These are phyloP conservation scores for Heliocybe sulcata DNA, from an alignment of 1,284 basidiomycete genomes.

Conservation along the genomic window DNA sequence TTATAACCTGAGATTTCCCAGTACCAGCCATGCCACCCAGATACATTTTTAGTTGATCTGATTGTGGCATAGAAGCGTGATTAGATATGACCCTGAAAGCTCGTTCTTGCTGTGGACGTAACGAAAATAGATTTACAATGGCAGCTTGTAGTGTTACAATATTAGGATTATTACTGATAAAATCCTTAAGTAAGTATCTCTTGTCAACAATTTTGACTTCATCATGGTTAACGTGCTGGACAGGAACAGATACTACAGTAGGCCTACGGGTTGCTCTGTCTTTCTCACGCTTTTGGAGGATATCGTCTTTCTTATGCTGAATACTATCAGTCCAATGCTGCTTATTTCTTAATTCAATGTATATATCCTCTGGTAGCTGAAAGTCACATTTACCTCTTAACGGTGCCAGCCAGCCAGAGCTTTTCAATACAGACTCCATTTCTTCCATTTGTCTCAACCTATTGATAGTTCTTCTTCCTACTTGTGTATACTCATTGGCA, in stretches of 20 bases:
- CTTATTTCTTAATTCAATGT: not conserved
- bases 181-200: not conserved
- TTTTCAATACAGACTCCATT: not conserved
- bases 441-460: not conserved
- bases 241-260: not conserved
- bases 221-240: not conserved
- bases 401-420: not conserved
- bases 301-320: not conserved
- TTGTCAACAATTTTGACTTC: conserved; percentile 3
- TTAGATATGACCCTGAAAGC: conserved; percentile 26
- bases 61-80: conserved; percentile 16
- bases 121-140: not conserved
- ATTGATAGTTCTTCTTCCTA: not conserved
- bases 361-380: not conserved
- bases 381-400: too few species aligned
- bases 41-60: too few species aligned
- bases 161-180: not conserved
- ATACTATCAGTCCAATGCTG: not conserved
- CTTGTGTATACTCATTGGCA: not conserved
- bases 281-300: not conserved
- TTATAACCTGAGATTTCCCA: conserved; percentile 32
- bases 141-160: conserved; percentile 4
- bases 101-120: conserved; percentile 19
- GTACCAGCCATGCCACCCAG: too few species aligned
- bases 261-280: not conserved